Percentiles rank a stretch among this genome's conserved stretches.
Conservation (phyloP, 2,329 filamentous ascomycete genomes). For the Colletotrichum costaricense region DNA sequence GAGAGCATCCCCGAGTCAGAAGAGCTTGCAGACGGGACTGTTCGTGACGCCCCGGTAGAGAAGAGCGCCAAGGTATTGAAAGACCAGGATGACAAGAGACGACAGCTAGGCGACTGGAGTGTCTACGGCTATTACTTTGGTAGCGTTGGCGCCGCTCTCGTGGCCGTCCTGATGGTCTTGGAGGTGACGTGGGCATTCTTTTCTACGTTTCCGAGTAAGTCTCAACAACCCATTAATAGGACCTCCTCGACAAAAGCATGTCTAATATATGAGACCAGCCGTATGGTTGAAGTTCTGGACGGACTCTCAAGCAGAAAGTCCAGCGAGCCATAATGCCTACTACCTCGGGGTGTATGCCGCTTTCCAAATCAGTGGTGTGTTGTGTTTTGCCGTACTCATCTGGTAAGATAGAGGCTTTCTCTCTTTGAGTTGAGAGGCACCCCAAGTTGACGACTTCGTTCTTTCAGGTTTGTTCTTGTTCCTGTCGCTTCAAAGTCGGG, state of each 20-base stretch:
- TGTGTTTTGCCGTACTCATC: slow-evolving; percentile 32
- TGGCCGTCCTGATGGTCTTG: slow-evolving; percentile 35
- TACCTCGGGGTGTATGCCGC: slow-evolving; percentile 40
- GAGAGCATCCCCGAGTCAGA: not conserved
- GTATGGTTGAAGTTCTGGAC: slow-evolving; percentile 46
- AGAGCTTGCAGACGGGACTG: not conserved
- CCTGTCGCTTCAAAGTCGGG: slow-evolving; percentile 29
- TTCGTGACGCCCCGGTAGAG: not conserved
- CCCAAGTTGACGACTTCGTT: not conserved
- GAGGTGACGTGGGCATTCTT: slow-evolving; percentile 38
- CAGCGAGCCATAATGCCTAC: slow-evolving; percentile 34
- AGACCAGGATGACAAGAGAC: slow-evolving; percentile 19
- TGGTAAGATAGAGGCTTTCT: slow-evolving; percentile 1
- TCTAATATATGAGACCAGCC: slow-evolving; percentile 26
- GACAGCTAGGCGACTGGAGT: slow-evolving; percentile 43
- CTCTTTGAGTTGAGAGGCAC: too few species aligned
- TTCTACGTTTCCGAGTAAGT: slow-evolving; percentile 37
- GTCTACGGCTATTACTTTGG: slow-evolving; percentile 44
- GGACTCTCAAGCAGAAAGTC: slow-evolving; percentile 30
- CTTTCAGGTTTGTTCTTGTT: slow-evolving; percentile 25
- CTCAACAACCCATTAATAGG: too few species aligned
- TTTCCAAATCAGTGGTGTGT: slow-evolving; percentile 16
- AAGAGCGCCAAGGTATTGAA: not conserved
- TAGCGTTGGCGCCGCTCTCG: slow-evolving; percentile 27
- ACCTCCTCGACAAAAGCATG: not conserved